phyloP scores from a whole-genome alignment of 805 yeast genomes.

The Schwanniomyces sp. region DNA sequence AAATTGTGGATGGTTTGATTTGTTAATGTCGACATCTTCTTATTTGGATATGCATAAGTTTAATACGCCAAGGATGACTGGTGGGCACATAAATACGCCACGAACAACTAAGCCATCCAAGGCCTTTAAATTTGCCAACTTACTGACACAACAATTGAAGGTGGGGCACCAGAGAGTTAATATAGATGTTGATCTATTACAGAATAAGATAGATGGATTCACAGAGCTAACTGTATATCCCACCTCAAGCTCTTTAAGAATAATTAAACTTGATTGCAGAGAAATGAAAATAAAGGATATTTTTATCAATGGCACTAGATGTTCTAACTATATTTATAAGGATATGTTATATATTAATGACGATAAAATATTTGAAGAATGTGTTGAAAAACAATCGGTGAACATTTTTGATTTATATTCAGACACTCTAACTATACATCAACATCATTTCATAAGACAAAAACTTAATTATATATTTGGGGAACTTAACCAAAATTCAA shows the following conservation, averaged over 20 bases:
- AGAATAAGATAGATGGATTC: conserved; percentile 58
- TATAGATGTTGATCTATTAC: conserved; percentile 76
- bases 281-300: conserved; percentile 67
- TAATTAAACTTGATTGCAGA: conserved; percentile 75
- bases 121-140: conserved; percentile 15
- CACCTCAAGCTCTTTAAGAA: conserved; percentile 52
- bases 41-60: conserved; percentile 5
- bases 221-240: conserved; percentile 87
- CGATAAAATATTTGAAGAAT: conserved; percentile 26
- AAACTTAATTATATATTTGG: conserved; percentile 54
- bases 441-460: conserved; percentile 59
- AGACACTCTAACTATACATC: conserved; percentile 42
- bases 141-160: conserved; percentile 52
- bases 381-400: conserved; percentile 20
- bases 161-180: conserved; percentile 84
- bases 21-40: conserved; percentile 11
- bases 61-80: conserved; percentile 8
- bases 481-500: conserved; percentile 39
- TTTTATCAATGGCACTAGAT: conserved; percentile 55
- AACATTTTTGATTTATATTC: conserved; percentile 46
- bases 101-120: conserved; percentile 17
- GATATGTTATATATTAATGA: conserved; percentile 51
- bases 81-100: conserved; percentile 15
- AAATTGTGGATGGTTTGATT: not conserved
- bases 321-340: conserved; percentile 52